phyloP scores from a whole-genome alignment of 768 basidiomycete genomes.

The Amanita inopinata region DNA sequence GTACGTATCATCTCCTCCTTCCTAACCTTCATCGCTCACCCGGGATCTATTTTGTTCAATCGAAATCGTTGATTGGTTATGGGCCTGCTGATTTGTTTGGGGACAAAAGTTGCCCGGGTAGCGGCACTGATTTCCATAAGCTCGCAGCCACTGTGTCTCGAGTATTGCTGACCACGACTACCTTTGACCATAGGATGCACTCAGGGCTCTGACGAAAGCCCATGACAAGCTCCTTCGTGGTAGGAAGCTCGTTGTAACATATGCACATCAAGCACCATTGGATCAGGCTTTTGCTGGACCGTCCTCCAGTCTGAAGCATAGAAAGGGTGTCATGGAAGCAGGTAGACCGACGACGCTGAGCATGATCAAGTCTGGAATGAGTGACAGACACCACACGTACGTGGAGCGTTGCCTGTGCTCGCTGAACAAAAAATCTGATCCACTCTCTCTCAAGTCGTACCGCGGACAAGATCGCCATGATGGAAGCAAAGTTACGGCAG shows the following conservation, averaged over 20 bases:
- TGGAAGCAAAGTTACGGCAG: conserved; percentile 90
- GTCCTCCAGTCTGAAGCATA: conserved; percentile 18
- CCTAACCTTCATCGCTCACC: conserved; percentile 30
- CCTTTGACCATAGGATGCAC: conserved; percentile 62
- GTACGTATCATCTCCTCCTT: conserved; percentile 42
- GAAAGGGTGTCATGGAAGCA: conserved; percentile 43
- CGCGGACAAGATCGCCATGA: conserved; percentile 81
- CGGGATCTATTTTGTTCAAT: conserved; percentile 30
- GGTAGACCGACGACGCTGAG: conserved; percentile 80
- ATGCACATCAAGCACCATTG: conserved; percentile 75
- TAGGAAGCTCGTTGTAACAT: conserved; percentile 83
- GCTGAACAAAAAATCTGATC: conserved; percentile 9
- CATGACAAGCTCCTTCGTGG: conserved; percentile 81
- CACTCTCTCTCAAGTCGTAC: conserved; percentile 38
- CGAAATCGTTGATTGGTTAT: conserved; percentile 5
- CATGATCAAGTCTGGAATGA: conserved; percentile 65
- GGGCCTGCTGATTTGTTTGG: neutral
- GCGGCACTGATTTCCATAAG: conserved; percentile 1
- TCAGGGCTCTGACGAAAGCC: conserved; percentile 60
- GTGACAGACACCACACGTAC: conserved; percentile 42
- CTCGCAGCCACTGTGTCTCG: neutral
- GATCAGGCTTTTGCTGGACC: conserved; percentile 19
- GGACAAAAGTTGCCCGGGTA: conserved; percentile 12
- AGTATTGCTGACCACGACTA: conserved; percentile 1
- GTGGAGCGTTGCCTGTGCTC: conserved; percentile 12